Base-by-base conservation (phyloP, 352 stramenopile species). In the Globisporangium nagaii region DNA sequence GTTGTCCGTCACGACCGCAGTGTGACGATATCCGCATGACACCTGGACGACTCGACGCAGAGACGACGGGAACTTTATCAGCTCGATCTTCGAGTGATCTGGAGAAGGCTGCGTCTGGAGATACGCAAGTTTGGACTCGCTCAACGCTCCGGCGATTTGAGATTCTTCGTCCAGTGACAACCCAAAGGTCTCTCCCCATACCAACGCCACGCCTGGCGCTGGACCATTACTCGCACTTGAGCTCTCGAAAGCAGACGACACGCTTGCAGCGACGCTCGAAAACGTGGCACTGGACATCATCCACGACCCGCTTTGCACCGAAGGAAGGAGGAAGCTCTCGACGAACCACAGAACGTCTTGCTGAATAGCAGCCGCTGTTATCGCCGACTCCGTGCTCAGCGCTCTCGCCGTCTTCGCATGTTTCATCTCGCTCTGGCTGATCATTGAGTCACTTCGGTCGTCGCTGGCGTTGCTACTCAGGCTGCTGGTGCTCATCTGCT, bases 1-100 rank as follows among this genome's bases (percentile, higher is more conserved):
- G 37, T 88, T 79, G 25, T 80, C 66, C 0, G 81, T 86, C 39
- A 94, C 66, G 9, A 94, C 57, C 8, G 84, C 82, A 0, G 79
- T 89, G 49, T 94, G 79, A 4, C 79, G 73, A 48, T 91, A 94
- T 1, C 84, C 84, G 53, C 84, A 94, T 0, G 75, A 71, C 4
- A 94, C 77, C 12, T 87, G 71, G 2, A 87, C 53, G 3, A 88
- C 71, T n/a, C 70, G 71, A 32, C 77, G 74, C 25, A 84, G 51
- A 8, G 80, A 74, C 0, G 68, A 63, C 3, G 78, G 80, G 4
- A 91, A 68, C 4, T 53, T 59, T 0, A 89, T 41, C 35, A 84
- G 51, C 1, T 51, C 67, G 13, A 90, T 46, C 7, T 71, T 30
- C 25, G 30, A 19, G 11, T 17, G 12, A 12, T 37, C 44, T 35